A percentile compares a stretch with the other conserved stretches of the same genome.
phyloP scores from a whole-genome alignment of 805 yeast species.

The Candida sphagnicola region DNA sequence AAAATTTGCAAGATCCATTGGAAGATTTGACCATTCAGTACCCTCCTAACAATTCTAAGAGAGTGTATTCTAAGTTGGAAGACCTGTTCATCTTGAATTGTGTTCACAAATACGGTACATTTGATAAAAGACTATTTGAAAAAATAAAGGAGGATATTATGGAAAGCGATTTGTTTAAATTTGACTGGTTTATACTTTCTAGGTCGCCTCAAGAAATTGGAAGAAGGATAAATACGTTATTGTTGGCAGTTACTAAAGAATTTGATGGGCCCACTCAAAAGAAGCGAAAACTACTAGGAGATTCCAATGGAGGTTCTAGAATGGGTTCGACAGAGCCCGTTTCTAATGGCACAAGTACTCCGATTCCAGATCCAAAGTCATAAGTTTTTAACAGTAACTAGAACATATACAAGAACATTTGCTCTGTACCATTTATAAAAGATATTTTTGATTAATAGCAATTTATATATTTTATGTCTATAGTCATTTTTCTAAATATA shows the following conservation, averaged over 20 bases:
- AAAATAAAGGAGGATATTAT: conserved; percentile 61
- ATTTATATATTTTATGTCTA: background rate
- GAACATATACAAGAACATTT: too few relatives aligned
- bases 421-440: too few relatives aligned
- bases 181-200: conserved; percentile 71
- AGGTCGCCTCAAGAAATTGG: conserved; percentile 70
- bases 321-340: conserved; percentile 34
- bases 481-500: background rate
- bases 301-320: conserved; percentile 25
- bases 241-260: conserved; percentile 68
- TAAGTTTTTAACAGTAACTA: too few relatives aligned
- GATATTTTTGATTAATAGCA: too few relatives aligned
- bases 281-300: conserved; percentile 35
- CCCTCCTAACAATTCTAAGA: conserved; percentile 80
- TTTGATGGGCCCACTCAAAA: conserved; percentile 56
- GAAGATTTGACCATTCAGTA: conserved; percentile 63
- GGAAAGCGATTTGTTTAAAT: conserved; percentile 56
- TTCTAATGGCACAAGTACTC: conserved; percentile 1
- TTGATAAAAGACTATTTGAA: conserved; percentile 57
- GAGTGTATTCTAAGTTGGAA: conserved; percentile 65
- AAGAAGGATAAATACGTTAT: conserved; percentile 63
- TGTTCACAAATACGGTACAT: conserved; percentile 63
- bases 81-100: conserved; percentile 63
- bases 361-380: background rate
- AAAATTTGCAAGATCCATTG: conserved; percentile 53